phyloP scores from a whole-genome alignment of 805 yeast genomes.

The Saturnispora halmiae region DNA sequence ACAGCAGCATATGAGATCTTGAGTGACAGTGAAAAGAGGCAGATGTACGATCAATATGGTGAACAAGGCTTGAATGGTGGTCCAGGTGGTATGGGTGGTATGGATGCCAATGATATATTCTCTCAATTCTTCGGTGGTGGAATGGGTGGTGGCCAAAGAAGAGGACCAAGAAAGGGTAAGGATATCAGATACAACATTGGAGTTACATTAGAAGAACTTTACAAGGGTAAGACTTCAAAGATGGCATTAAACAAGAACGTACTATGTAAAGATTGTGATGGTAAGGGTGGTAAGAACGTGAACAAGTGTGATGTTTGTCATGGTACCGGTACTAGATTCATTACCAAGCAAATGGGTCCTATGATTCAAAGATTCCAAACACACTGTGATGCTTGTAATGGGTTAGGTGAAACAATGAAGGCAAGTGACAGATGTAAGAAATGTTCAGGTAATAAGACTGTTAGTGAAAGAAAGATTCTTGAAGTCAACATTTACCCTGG shows the following conservation, averaged over 20 bases:
- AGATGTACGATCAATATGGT: slow-evolving; percentile 81
- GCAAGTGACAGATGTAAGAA: slow-evolving; percentile 79
- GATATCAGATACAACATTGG: slow-evolving; percentile 84
- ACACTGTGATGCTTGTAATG: slow-evolving; percentile 84
- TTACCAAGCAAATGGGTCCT: slow-evolving; percentile 98
- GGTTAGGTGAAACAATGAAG: slow-evolving; percentile 82
- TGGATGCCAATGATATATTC: slow-evolving; percentile 44
- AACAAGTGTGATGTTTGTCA: slow-evolving; percentile 79
- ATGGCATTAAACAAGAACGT: slow-evolving; percentile 89
- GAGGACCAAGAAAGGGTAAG: slow-evolving; percentile 82
- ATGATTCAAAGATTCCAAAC: slow-evolving; percentile 98
- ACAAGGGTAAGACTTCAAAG: slow-evolving; percentile 89
- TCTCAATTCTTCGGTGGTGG: slow-evolving; percentile 50
- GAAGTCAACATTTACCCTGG: slow-evolving; percentile 96
- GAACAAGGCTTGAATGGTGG: slow-evolving; percentile 84
- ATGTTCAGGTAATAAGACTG: slow-evolving; percentile 85
- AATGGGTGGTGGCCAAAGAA: slow-evolving; percentile 49
- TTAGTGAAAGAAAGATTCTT: slow-evolving; percentile 80
- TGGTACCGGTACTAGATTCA: slow-evolving; percentile 86
- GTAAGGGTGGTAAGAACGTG: slow-evolving; percentile 93
- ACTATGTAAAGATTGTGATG: slow-evolving; percentile 81
- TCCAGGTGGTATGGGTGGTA: slow-evolving; percentile 48
- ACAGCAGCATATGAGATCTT: slow-evolving; percentile 84
- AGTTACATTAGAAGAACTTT: slow-evolving; percentile 86
- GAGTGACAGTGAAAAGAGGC: slow-evolving; percentile 82